Conservation (phyloP, 2,329 filamentous ascomycete genomes). For the Grosmannia serpens region DNA sequence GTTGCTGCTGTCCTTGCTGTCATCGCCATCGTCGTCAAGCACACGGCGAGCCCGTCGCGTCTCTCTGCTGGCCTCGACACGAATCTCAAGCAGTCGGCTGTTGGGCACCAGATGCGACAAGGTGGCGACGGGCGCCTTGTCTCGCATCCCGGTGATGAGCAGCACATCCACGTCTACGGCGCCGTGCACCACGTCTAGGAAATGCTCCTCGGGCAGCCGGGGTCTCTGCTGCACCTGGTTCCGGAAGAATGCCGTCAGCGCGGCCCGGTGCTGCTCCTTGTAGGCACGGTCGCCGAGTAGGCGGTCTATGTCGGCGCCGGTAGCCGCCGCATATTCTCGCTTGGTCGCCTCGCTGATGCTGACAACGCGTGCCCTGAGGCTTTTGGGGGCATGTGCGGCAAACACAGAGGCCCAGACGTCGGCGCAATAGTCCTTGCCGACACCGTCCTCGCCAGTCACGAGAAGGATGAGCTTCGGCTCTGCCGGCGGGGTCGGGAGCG, state of each 20-base stretch:
- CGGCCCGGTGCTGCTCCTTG: slow-evolving; percentile 47
- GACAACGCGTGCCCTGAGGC: slow-evolving; percentile 26
- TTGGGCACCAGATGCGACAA: slow-evolving; percentile 43
- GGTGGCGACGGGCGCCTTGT: slow-evolving; percentile 41
- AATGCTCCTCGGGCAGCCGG: slow-evolving; percentile 37
- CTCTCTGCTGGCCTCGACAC: slow-evolving; percentile 27
- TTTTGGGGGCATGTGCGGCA: neutral
- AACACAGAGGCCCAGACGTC: slow-evolving; percentile 36
- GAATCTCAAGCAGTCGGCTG: slow-evolving; percentile 42
- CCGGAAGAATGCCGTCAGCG: slow-evolving; percentile 40
- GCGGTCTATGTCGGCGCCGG: slow-evolving; percentile 32
- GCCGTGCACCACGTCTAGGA: slow-evolving; percentile 30
- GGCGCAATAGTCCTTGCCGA: slow-evolving; percentile 51
- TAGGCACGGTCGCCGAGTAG: slow-evolving; percentile 44
- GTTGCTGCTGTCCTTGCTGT: neutral
- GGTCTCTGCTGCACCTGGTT: slow-evolving; percentile 30
- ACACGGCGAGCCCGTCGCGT: neutral
- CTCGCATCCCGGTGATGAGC: slow-evolving; percentile 52
- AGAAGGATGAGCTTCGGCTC: slow-evolving; percentile 36
- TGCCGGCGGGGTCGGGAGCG: slow-evolving; percentile 24
- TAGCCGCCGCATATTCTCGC: slow-evolving; percentile 39
- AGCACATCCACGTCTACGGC: slow-evolving; percentile 29
- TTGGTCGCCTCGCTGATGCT: slow-evolving; percentile 51
- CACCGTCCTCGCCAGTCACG: slow-evolving; percentile 41
- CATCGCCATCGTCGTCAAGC: neutral